These are phyloP conservation scores for Ustilago lituana DNA, from an alignment of 1,284 basidiomycete genomes.

Conservation along the genomic window DNA sequence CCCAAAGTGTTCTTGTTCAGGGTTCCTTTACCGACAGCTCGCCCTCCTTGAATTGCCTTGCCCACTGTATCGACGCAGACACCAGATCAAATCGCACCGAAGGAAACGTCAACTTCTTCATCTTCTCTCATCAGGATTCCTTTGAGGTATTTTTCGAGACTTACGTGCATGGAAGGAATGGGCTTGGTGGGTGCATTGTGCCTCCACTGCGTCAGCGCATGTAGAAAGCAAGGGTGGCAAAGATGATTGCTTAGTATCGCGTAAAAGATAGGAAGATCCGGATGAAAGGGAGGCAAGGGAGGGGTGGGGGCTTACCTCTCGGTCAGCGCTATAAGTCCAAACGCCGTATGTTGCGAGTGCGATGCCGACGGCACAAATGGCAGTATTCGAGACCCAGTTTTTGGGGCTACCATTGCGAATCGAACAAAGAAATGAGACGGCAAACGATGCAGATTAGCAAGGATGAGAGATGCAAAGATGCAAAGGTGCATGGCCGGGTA, in stretches of 20 bases:
- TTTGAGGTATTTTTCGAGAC: no score
- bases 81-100: no score
- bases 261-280: no score
- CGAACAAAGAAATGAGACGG: not conserved
- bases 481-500: no score
- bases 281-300: no score
- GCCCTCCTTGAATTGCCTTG: constrained; percentile 65
- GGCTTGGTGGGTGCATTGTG: constrained; percentile 62
- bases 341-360: constrained; percentile 69
- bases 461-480: no score
- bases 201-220: constrained; percentile 65
- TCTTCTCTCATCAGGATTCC: no score
- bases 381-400: constrained; percentile 72
- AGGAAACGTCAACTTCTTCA: not conserved
- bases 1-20: no score
- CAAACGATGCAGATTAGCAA: no score
- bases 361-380: constrained; percentile 69
- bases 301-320: constrained; percentile 69
- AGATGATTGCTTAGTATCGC: no score
- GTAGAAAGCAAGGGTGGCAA: no score
- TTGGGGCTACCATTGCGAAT: constrained; percentile 66
- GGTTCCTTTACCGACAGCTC: constrained; percentile 63
- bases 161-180: constrained; percentile 61
- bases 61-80: constrained; percentile 56
- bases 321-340: constrained; percentile 70